Conservation (phyloP, 164 flowering plant species). For the Warburgia ugandensis region DNA sequence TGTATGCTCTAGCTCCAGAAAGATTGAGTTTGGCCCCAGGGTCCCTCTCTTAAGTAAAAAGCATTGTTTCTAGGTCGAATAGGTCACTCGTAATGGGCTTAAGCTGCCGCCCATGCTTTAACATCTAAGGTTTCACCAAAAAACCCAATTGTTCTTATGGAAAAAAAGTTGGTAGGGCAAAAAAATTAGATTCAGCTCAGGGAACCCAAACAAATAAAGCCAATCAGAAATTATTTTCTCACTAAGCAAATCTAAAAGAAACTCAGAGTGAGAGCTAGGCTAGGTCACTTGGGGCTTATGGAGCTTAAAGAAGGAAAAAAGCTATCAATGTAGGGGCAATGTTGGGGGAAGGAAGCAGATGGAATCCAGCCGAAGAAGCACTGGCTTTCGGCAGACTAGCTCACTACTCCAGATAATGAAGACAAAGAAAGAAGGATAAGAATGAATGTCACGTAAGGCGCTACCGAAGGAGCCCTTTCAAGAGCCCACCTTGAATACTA, state of each 20-base stretch:
- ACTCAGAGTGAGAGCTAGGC: neutral
- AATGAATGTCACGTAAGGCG: neutral
- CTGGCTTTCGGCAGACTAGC: neutral
- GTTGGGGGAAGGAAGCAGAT: neutral
- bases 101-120: no score
- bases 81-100: no score
- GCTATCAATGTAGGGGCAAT: neutral
- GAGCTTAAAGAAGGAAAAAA: neutral
- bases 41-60: no score
- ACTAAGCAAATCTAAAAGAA: neutral
- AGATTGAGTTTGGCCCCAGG: no score
- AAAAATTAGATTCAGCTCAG: neutral
- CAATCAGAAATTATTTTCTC: neutral
- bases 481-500: neutral
- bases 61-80: no score
- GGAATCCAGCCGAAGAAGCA: constrained; percentile 1
- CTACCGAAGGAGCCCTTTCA: neutral
- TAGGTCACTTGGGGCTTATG: no score
- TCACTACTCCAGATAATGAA: neutral
- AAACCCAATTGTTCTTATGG: neutral
- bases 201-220: no score
- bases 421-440: neutral
- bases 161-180: no score
- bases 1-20: no score
- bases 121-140: no score